Conservation (phyloP, 179 eudicot species). For the Camellia oleifera region DNA sequence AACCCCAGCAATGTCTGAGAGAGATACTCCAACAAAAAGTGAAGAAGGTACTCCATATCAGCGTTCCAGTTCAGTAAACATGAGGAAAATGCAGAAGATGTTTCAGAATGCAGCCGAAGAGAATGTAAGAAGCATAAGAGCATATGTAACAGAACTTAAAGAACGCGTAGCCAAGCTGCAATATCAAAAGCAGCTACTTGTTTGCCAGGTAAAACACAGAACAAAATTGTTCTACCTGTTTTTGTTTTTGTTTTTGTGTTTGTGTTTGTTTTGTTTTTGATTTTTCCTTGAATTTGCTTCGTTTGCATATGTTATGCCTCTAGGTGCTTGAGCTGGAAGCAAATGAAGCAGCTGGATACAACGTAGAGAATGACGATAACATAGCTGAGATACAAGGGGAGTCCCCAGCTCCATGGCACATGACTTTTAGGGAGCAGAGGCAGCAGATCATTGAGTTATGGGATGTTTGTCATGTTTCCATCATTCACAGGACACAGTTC, state of each 20-base stretch:
- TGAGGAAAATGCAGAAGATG: constrained; percentile 99
- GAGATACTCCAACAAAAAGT: constrained; percentile 62
- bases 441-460: constrained; percentile 88
- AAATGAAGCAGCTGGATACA: constrained; percentile 80
- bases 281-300: background rate
- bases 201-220: constrained; percentile 66
- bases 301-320: background rate
- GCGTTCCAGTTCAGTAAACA: constrained; percentile 93
- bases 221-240: no score
- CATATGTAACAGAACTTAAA: constrained; percentile 91
- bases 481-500: constrained; percentile 92
- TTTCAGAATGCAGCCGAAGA: constrained; percentile 98
- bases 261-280: background rate
- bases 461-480: constrained; percentile 84
- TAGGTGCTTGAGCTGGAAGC: constrained; percentile 93
- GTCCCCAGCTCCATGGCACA: constrained; percentile 64
- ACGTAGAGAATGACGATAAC: constrained; percentile 57
- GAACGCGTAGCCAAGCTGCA: constrained; percentile 97
- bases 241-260: no score
- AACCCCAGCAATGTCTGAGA: constrained; percentile 43
- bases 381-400: constrained; percentile 32
- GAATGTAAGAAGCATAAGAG: constrained; percentile 84
- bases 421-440: constrained; percentile 75
- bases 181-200: constrained; percentile 94
- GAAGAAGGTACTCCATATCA: constrained; percentile 83